A percentile compares a stretch with the other conserved stretches of the same genome.
Conservation (phyloP, 106 monocot genomes). For the Dioscorea zingiberensis region DNA sequence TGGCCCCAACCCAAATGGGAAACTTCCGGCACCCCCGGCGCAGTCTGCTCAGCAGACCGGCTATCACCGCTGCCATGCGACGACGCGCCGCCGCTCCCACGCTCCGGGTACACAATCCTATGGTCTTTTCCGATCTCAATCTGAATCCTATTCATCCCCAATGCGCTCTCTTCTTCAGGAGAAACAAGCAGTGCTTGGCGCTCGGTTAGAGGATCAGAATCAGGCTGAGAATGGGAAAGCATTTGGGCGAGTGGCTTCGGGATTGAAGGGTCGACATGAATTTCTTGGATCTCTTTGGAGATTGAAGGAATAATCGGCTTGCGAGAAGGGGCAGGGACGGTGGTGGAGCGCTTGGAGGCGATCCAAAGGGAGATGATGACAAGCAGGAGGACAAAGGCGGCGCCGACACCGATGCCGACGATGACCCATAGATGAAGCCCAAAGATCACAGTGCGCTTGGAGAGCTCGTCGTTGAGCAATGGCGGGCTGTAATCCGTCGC, state of each 20-base stretch:
- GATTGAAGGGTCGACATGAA: conserved; percentile 14
- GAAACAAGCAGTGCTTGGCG: conserved; percentile 6
- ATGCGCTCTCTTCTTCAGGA: conserved; percentile 14
- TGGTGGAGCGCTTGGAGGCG: conserved; percentile 22
- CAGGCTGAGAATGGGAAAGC: not conserved
- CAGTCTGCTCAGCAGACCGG: conserved; percentile 14
- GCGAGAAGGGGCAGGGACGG: conserved; percentile 3
- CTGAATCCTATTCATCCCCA: conserved; percentile 42
- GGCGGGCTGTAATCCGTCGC: conserved; percentile 11
- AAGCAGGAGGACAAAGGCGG: conserved; percentile 68
- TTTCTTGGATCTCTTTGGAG: conserved; percentile 58
- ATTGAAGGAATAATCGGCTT: conserved; percentile 26
- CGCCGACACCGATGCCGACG: conserved; percentile 72
- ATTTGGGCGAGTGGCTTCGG: conserved; percentile 14
- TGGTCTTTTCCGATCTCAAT: conserved; percentile 71
- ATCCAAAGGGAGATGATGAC: conserved; percentile 72
- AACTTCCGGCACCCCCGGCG: conserved; percentile 46
- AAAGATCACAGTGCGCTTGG: conserved; percentile 68
- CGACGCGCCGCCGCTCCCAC: conserved; percentile 15
- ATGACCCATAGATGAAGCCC: conserved; percentile 79
- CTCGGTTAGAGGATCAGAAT: conserved; percentile 10
- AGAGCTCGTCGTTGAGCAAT: conserved; percentile 45
- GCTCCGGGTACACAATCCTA: conserved; percentile 54
- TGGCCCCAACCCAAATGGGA: conserved; percentile 95
- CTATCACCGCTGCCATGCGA: conserved; percentile 31